Conservation (phyloP, 371 early-diverging fungal species). For the Mortierella sp. region DNA sequence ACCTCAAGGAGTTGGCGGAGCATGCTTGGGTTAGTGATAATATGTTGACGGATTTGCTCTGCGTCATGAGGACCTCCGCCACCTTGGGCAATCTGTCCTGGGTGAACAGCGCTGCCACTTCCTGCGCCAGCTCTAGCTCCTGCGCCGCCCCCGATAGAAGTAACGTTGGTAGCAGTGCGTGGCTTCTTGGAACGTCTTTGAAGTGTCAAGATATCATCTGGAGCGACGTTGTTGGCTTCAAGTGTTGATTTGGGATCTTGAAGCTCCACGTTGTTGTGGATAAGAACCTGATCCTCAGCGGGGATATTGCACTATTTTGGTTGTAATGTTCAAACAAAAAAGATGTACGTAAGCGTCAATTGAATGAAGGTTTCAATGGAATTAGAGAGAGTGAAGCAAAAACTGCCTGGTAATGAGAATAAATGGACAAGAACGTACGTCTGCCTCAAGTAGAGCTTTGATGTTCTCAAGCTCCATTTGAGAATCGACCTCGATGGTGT, state of each 20-base stretch:
- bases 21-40: conserved; percentile 76
- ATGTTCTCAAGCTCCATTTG: conserved; percentile 88
- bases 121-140: conserved; percentile 8
- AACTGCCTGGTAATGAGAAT: neutral
- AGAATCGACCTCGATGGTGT: conserved; percentile 81
- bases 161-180: conserved; percentile 20
- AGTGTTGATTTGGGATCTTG: conserved; percentile 74
- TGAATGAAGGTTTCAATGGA: neutral
- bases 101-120: conserved; percentile 15
- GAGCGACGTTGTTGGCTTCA: conserved; percentile 72
- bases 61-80: conserved; percentile 61
- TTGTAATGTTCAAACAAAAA: neutral
- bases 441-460: conserved; percentile 85
- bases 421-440: conserved; percentile 62
- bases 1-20: conserved; percentile 74
- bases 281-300: conserved; percentile 64
- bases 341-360: neutral
- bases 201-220: conserved; percentile 83
- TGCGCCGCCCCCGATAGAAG: conserved; percentile 19
- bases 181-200: conserved; percentile 48
- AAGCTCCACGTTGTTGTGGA: conserved; percentile 73
- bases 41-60: conserved; percentile 83
- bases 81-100: conserved; percentile 30
- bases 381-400: too few relatives aligned
- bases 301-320: conserved; percentile 68